Base-by-base conservation (phyloP, 208 protist genomes). In the Wallacemonas sp. region DNA sequence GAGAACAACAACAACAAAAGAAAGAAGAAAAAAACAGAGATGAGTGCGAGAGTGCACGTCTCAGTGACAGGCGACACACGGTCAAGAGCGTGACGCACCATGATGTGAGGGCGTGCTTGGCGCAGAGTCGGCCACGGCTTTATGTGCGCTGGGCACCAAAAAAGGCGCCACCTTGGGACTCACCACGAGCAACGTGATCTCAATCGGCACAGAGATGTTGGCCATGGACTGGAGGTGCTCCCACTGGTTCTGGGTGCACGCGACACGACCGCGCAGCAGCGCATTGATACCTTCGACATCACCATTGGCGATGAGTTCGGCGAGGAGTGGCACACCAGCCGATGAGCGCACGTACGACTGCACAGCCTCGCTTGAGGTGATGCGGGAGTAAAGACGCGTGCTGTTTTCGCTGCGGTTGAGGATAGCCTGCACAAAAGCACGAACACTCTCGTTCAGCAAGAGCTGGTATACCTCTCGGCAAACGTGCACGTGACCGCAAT, bases 401-500 rank as follows among this genome's bases (percentile, higher is more conserved):
- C 38, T 33, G 51, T 38, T 61, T 38, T 81, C 72, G 4, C 47
- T 21, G 15, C 30, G 26, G 14, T 55, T 46, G 60, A 68, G 68
- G 28, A 80, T 38, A 12, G 61, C 68, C 33, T 72, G 70, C 15
- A 82, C n/a, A 22, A 82, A 65, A 11, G 47, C 36, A 27, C 75
- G 69, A 2, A 69, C 71, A 28, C 76, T 66, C 1, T 62, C 51
- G 12, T 66, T 59, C 66, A 75, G 62, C 24, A 86, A 55, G 5
- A 78, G 54, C 31, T 54, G 56, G 30, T 64, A 46, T 5, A 79
- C 70, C 34, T 70, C 47, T 12, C 69, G 75, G 64, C 80, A 86
- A n/a, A 86, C 44, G 65, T 86, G 80, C 22, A 86, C 73, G 63
- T 82, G 72, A 9, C 70, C 76, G 63, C 80, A 86, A 65, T 86